Evolutionary conservation across 352 stramenopile species (phyloP).

Genomic region (Phytopythium cucurbitacearum): DNA sequence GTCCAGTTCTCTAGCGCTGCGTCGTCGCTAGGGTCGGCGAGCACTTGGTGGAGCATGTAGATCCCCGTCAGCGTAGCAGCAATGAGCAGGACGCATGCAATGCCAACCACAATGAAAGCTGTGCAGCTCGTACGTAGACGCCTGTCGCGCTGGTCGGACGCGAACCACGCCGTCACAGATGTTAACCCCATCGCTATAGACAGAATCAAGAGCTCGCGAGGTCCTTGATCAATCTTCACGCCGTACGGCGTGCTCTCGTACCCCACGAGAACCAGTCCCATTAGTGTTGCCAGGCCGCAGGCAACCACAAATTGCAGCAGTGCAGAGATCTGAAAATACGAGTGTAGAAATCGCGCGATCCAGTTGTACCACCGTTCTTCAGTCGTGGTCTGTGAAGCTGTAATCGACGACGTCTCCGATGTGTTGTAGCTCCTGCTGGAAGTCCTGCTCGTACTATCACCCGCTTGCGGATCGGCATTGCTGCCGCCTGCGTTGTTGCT

Average conservation of each 20-base stretch:
- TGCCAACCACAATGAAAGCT: constrained; percentile 32
- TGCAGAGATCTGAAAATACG: constrained; percentile 24
- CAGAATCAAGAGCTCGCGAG: constrained; percentile 31
- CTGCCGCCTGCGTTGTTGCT: not conserved
- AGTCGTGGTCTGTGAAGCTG: constrained; percentile 46
- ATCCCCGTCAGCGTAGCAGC: constrained; percentile 29
- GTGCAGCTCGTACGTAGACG: constrained; percentile 19
- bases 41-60: constrained; percentile 61
- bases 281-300: constrained; percentile 43
- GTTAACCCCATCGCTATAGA: constrained; percentile 23
- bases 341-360: constrained; percentile 41
- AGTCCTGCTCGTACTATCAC: not conserved
- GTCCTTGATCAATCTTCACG: constrained; percentile 42
- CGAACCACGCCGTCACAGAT: constrained; percentile 46
- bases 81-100: constrained; percentile 40
- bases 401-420: constrained; percentile 31
- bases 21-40: constrained; percentile 29
- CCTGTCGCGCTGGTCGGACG: constrained; percentile 40
- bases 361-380: constrained; percentile 79
- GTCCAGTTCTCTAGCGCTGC: constrained; percentile 61
- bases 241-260: constrained; percentile 47
- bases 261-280: constrained; percentile 47
- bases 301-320: constrained; percentile 38
- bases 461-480: not conserved
- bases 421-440: not conserved